These are phyloP conservation scores for Fusarium acutatum DNA, from an alignment of 2,329 filamentous ascomycete species.

Conservation along the genomic window DNA sequence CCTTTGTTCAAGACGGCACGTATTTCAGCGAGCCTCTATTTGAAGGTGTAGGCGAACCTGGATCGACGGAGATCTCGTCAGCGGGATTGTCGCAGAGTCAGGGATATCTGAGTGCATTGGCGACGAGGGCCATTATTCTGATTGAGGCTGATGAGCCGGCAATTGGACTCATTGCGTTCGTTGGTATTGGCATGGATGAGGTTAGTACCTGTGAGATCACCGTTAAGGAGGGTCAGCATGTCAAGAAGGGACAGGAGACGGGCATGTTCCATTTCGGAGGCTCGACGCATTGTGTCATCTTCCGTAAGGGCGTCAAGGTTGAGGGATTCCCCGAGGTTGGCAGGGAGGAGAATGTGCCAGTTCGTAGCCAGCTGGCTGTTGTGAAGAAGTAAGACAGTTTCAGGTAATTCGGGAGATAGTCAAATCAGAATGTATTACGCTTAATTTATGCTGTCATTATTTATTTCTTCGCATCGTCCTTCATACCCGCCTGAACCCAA, in stretches of 20 bases:
- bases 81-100: slow-evolving; percentile 62
- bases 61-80: slow-evolving; percentile 47
- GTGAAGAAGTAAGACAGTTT: slow-evolving; percentile 27
- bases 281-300: slow-evolving; percentile 73
- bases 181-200: slow-evolving; percentile 80
- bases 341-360: slow-evolving; percentile 51
- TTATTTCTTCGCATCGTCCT: slow-evolving; percentile 66
- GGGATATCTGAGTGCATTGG: slow-evolving; percentile 73
- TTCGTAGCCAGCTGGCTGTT: slow-evolving; percentile 49
- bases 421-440: not conserved
- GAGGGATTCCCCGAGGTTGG: slow-evolving; percentile 50
- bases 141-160: slow-evolving; percentile 73
- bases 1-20: slow-evolving; percentile 68
- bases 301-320: slow-evolving; percentile 64
- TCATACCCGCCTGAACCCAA: slow-evolving; percentile 78
- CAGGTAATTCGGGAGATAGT: not conserved
- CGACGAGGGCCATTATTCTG: slow-evolving; percentile 74
- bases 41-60: slow-evolving; percentile 45
- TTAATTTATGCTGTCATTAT: not conserved
- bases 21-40: slow-evolving; percentile 70
- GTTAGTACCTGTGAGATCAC: slow-evolving; percentile 78
- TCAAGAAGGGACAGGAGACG: slow-evolving; percentile 75
- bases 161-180: slow-evolving; percentile 75
- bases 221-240: slow-evolving; percentile 69
- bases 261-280: slow-evolving; percentile 88